A percentile compares a stretch with the other conserved stretches of the same genome.
These are phyloP conservation scores for Camellia oleifera DNA, from an alignment of 179 eudicot species.

Conservation along the genomic window DNA sequence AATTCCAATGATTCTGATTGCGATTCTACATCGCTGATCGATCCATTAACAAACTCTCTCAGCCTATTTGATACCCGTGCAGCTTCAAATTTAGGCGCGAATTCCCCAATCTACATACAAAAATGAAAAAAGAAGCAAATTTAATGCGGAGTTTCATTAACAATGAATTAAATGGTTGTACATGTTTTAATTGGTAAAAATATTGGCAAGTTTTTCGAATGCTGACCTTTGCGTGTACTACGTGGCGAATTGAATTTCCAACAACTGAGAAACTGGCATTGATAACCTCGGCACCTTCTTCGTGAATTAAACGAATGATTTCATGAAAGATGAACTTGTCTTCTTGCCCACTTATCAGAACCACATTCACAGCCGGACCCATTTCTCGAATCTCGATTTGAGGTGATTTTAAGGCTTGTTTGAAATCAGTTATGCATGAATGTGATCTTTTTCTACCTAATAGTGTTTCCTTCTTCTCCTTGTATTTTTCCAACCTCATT, in stretches of 20 bases:
- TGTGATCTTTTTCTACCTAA: constrained; percentile 12
- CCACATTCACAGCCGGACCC: constrained; percentile 36
- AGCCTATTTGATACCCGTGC: constrained; percentile 18
- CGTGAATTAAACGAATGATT: constrained; percentile 41
- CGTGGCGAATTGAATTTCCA: constrained; percentile 41
- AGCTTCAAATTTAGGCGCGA: constrained; percentile 3
- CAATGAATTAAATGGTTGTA: not conserved
- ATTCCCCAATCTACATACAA: constrained; percentile 15
- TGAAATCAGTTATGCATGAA: not conserved
- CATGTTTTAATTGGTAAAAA: too few relatives aligned
- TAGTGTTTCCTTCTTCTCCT: constrained; percentile 29
- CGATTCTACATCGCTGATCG: constrained; percentile 11
- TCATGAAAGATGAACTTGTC: constrained; percentile 40
- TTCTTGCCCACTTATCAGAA: constrained; percentile 40
- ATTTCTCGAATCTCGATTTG: constrained; percentile 41
- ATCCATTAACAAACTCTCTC: constrained; percentile 20
- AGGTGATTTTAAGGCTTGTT: constrained; percentile 8
- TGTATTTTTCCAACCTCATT: constrained; percentile 23
- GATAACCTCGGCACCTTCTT: constrained; percentile 54
- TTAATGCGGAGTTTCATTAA: not conserved
- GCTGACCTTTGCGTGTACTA: constrained; percentile 44
- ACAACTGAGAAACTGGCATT: constrained; percentile 46
- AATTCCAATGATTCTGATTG: constrained; percentile 22
- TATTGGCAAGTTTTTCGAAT: not conserved
- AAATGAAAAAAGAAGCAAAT: not conserved